phyloP scores from a whole-genome alignment of 1,284 basidiomycete genomes.

The Volvariella volvacea region DNA sequence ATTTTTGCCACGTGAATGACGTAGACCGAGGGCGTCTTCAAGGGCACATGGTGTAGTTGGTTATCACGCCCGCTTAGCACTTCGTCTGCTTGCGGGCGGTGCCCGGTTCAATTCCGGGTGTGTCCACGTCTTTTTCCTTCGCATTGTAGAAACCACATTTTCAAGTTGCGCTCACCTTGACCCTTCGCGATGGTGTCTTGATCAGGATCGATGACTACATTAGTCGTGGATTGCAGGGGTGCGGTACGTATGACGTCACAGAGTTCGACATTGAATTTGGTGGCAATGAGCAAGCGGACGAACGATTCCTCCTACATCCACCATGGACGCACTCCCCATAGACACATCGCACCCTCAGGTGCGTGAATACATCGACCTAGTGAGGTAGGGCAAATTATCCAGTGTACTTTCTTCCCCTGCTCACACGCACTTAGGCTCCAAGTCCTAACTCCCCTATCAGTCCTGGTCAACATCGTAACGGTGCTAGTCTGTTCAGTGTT shows the following conservation, averaged over 20 bases:
- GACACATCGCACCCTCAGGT: constrained; percentile 47
- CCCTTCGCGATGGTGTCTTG: no score
- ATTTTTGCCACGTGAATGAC: no score
- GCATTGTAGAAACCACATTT: not conserved
- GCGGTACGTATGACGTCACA: constrained; percentile 1
- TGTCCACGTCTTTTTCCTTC: constrained; percentile 13
- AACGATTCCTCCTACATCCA: constrained; percentile 1
- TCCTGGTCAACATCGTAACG: constrained; percentile 63
- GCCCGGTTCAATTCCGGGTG: constrained; percentile 21
- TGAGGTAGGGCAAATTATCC: constrained; percentile 28
- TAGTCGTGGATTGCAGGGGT: no score
- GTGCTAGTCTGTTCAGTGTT: constrained; percentile 50
- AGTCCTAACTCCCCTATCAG: constrained; percentile 71
- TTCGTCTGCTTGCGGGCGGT: constrained; percentile 14
- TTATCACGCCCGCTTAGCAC: constrained; percentile 21
- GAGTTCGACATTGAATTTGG: not conserved
- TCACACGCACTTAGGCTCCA: constrained; percentile 43
- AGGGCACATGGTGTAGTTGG: constrained; percentile 23
- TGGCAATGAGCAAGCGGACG: no score
- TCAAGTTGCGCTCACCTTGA: no score
- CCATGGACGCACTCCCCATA: constrained; percentile 41
- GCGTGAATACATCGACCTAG: constrained; percentile 48
- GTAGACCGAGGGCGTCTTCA: no score
- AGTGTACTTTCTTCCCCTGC: not conserved
- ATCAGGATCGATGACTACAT: no score